Percentiles rank a stretch among this genome's conserved stretches.
phyloP scores from a whole-genome alignment of 2,329 filamentous ascomycete genomes.

The Gnomoniopsis smithogilvyi region DNA sequence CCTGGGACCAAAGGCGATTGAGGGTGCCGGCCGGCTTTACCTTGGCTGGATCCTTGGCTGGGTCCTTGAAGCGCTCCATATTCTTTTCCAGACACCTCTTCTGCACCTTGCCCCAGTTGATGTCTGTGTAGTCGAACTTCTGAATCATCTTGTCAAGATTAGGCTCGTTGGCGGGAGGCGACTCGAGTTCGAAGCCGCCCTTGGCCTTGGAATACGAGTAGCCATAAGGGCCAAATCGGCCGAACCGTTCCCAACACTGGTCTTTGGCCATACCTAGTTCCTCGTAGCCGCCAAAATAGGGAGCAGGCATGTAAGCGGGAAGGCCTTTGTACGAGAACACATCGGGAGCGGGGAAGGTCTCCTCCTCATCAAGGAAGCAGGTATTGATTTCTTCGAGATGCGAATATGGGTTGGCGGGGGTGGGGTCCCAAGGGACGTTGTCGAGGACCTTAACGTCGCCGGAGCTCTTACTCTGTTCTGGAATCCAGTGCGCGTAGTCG shows the following conservation, averaged over 20 bases:
- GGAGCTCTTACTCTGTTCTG: conserved; percentile 13
- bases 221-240: conserved; percentile 68
- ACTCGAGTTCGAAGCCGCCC: conserved; percentile 60
- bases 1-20: conserved; percentile 12
- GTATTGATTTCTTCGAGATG: conserved; percentile 20
- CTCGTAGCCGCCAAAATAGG: conserved; percentile 61
- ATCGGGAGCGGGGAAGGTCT: conserved; percentile 46
- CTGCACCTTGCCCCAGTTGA: conserved; percentile 71
- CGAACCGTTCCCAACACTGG: conserved; percentile 66
- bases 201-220: conserved; percentile 56
- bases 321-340: conserved; percentile 58
- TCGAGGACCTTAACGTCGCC: conserved; percentile 14
- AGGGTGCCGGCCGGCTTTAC: conserved; percentile 11
- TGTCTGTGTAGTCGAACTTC: conserved; percentile 55
- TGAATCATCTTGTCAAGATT: conserved; percentile 43
- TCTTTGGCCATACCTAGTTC: conserved; percentile 58
- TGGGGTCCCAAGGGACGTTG: conserved; percentile 9
- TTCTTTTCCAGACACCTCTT: conserved; percentile 64
- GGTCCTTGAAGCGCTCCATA: conserved; percentile 54
- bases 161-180: conserved; percentile 59
- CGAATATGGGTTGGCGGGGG: conserved; percentile 9
- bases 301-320: conserved; percentile 55
- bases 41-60: conserved; percentile 21
- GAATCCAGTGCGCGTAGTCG: conserved; percentile 16
- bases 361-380: conserved; percentile 50